Conservation (phyloP, 768 basidiomycete genomes). For the Podaxis mareebaensis region DNA sequence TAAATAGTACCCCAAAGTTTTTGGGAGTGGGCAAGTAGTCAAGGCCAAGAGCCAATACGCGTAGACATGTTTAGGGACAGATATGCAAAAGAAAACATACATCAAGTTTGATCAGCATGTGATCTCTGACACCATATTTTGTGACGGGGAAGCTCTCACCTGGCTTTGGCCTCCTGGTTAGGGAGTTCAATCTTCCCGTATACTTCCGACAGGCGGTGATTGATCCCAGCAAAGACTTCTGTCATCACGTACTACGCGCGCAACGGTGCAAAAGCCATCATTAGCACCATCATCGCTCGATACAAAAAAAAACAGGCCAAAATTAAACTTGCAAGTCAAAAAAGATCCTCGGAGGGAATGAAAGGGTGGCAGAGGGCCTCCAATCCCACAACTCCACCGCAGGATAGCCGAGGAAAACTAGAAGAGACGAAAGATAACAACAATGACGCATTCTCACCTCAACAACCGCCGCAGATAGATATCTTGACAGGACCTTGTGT, state of each 20-base stretch:
- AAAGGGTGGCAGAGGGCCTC: conserved; percentile 1
- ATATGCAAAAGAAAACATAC: neutral
- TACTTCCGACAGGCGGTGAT: conserved; percentile 86
- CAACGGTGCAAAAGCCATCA: neutral
- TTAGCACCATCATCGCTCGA: conserved; percentile 8
- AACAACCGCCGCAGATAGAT: conserved; percentile 74
- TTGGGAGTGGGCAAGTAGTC: neutral
- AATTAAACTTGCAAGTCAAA: neutral
- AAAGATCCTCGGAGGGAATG: conserved; percentile 9
- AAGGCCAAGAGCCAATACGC: conserved; percentile 11
- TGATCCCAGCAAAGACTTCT: conserved; percentile 92
- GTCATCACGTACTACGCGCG: conserved; percentile 80
- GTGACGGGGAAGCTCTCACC: conserved; percentile 50
- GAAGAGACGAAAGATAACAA: conserved; percentile 17
- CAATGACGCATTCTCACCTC: conserved; percentile 57
- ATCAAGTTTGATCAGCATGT: conserved; percentile 6
- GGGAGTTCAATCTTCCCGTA: conserved; percentile 82
- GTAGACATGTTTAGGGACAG: conserved; percentile 1
- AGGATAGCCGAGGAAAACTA: conserved; percentile 2
- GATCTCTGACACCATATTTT: neutral
- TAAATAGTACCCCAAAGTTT: conserved; percentile 7
- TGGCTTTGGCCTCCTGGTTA: conserved; percentile 79
- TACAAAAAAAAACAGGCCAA: conserved; percentile 17
- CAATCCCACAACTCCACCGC: neutral
- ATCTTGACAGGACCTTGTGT: conserved; percentile 94